Evolutionary conservation across 495 filamentous ascomycete species (phyloP).

Genomic region (Glutinoglossum americanum): DNA sequence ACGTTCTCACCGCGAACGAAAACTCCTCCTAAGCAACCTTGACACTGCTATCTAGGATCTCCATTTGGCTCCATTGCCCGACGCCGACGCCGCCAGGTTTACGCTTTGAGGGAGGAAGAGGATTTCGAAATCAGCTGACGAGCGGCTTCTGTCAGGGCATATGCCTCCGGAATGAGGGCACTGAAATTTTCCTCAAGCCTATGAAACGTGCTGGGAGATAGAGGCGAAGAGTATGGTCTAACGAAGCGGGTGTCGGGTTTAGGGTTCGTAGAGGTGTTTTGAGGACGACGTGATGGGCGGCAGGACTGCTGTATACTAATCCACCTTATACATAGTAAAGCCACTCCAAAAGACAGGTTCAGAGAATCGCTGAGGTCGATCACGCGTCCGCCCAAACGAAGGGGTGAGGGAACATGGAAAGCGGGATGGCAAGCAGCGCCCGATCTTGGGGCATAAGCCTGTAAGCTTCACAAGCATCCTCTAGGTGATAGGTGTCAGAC

Average conservation of each 20-base stretch:
- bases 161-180: slow-evolving; percentile 68
- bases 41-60: slow-evolving; percentile 45
- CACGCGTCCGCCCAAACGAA: slow-evolving; percentile 49
- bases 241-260: slow-evolving; percentile 63
- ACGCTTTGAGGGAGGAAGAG: slow-evolving; percentile 47
- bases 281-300: slow-evolving; percentile 74
- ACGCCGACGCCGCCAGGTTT: slow-evolving; percentile 61
- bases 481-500: slow-evolving; percentile 15
- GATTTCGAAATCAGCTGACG: slow-evolving; percentile 83
- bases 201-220: slow-evolving; percentile 57
- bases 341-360: slow-evolving; percentile 62
- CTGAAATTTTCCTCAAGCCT: slow-evolving; percentile 47
- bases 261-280: slow-evolving; percentile 35
- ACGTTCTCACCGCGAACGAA: slow-evolving; percentile 62
- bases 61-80: slow-evolving; percentile 60
- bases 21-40: slow-evolving; percentile 45
- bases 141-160: slow-evolving; percentile 80
- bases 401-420: slow-evolving; percentile 63
- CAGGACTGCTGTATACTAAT: slow-evolving; percentile 82
- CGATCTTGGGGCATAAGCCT: slow-evolving; percentile 41
- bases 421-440: slow-evolving; percentile 74
- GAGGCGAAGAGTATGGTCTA: slow-evolving; percentile 61
- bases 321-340: slow-evolving; percentile 45
- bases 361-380: slow-evolving; percentile 55
- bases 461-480: slow-evolving; percentile 56